Conservation (phyloP, 768 basidiomycete genomes). For the Floccularia luteovirens region DNA sequence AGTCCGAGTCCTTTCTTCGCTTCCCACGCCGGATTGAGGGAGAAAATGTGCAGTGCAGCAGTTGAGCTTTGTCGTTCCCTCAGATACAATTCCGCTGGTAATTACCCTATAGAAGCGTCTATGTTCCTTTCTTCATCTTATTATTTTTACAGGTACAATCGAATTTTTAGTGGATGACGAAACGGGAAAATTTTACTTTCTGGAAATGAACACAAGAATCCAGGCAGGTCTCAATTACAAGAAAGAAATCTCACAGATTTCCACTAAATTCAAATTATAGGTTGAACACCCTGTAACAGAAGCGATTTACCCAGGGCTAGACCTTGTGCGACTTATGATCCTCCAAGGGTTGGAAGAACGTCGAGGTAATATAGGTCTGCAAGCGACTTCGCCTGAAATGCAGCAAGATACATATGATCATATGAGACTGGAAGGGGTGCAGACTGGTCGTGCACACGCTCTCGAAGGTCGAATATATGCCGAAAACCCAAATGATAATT, state of each 20-base stretch:
- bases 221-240: constrained; percentile 32
- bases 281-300: constrained; percentile 69
- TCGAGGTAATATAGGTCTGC: constrained; percentile 7
- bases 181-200: constrained; percentile 51
- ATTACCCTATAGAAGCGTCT: not conserved
- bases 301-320: constrained; percentile 42
- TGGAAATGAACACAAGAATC: constrained; percentile 68
- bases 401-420: constrained; percentile 29
- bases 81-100: constrained; percentile 54
- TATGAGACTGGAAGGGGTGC: constrained; percentile 5
- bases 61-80: constrained; percentile 38
- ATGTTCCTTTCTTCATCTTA: not conserved
- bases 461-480: constrained; percentile 57
- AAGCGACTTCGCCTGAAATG: constrained; percentile 14
- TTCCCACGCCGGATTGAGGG: constrained; percentile 30
- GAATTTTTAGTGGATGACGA: constrained; percentile 57
- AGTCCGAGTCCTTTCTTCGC: constrained; percentile 53
- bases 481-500: constrained; percentile 52
- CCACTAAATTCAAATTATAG: constrained; percentile 22
- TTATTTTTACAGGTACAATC: constrained; percentile 41
- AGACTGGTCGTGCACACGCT: constrained; percentile 21
- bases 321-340: constrained; percentile 61
- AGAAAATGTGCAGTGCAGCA: constrained; percentile 46
- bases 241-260: too few species aligned
- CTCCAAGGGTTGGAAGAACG: constrained; percentile 40